Percentiles rank a stretch among this genome's conserved stretches.
Evolutionary conservation across 2,329 filamentous ascomycete species (phyloP).

Genomic region (Fusarium nelsonii): DNA sequence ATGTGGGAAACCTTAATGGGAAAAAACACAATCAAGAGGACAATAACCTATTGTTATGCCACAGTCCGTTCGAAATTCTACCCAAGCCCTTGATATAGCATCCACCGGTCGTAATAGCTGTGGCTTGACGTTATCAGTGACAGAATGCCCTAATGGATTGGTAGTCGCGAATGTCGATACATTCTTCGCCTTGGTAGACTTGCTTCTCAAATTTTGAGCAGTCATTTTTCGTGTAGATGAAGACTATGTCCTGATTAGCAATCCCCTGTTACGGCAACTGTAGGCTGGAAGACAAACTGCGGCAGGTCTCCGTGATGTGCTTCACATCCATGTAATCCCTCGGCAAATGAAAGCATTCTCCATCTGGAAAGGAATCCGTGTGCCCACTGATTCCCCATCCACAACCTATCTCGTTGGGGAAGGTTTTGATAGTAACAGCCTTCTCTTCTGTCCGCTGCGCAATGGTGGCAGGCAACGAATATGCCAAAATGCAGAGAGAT

Average conservation of each 20-base stretch:
- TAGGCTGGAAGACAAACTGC: neutral
- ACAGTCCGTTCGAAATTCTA: neutral
- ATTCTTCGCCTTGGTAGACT: neutral
- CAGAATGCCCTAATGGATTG: neutral
- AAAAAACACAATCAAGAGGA: neutral
- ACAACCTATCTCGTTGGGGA: neutral
- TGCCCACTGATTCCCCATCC: neutral
- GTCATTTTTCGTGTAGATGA: neutral
- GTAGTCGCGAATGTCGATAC: neutral
- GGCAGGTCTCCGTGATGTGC: neutral
- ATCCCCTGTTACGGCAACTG: rapidly evolving
- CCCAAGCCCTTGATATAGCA: neutral
- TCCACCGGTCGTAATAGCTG: rapidly evolving
- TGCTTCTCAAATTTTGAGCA: neutral
- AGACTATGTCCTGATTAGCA: neutral
- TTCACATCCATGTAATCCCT: neutral
- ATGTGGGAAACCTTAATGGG: neutral
- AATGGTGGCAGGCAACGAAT: neutral
- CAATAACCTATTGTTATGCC: neutral
- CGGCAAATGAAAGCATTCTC: neutral
- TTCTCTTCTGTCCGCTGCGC: neutral
- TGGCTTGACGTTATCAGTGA: neutral
- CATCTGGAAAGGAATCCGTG: neutral
- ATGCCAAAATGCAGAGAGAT: neutral
- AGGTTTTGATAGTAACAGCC: neutral